Evolutionary conservation across 352 stramenopile species (phyloP), one percentile per base, ranked within the genome.

Genomic region (Globisporangium irregulare): DNA sequence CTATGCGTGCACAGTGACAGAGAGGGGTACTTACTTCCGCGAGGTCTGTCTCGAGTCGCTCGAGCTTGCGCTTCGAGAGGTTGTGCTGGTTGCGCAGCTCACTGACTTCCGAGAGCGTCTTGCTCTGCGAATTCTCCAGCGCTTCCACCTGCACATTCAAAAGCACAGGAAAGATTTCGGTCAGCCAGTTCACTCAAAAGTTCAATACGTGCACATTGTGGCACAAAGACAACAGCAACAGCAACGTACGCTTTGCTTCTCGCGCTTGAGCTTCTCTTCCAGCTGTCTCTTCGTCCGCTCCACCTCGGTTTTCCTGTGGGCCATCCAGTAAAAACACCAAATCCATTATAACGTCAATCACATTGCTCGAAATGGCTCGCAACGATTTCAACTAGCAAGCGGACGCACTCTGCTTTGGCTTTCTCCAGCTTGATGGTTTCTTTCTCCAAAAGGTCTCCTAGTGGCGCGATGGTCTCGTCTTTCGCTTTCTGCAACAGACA

Each of bases 31-130:
- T 5, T 62, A 91, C 86, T 29, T 85, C 80, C 36, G 72, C 69
- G 12, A 90, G 58, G 32, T 94, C 83, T 3, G 77, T 70, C 66
- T 94, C 84, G 14, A 91, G 63, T 9, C 84, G 84, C 63, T 94
- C 85, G 2, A 96, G 78, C 70, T 82, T 85, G 43, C 79, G 70
- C 18, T 79, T 78, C 14, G 80, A 78, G 36, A 83, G 68, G 29
- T 89, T 80, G 72, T 94, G 88, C 38, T 92, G 86, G 48, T 89
- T 92, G 22, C 79, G 74, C 36, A 96, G 55, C 55, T 94, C 76
- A 4, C 78, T 80, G 15, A 96, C 72, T 67, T 94, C 85, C 1
- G 80, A 85, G 2, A 86, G 64, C 0, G 83, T 96, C 73, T 93
- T 86, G 24, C 68, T 81, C 56, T 94, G 84, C 7, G 81, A 76